These are phyloP conservation scores for Crepidotus variabilis DNA, from an alignment of 768 basidiomycete species.

Conservation along the genomic window DNA sequence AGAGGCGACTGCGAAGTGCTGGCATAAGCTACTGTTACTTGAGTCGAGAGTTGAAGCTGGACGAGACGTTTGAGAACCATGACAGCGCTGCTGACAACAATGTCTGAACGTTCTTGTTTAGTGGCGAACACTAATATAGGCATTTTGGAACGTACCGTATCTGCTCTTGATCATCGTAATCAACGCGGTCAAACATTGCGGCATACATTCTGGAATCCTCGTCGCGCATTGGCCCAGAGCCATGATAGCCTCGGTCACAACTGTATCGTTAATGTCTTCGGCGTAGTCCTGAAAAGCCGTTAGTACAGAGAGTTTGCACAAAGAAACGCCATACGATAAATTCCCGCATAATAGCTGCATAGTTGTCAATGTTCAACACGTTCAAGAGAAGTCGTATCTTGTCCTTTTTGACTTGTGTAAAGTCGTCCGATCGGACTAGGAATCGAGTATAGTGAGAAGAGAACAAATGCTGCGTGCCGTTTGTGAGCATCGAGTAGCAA, in stretches of 20 bases:
- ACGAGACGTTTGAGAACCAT: slow-evolving; percentile 83
- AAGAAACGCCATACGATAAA: slow-evolving; percentile 61
- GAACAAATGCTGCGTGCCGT: slow-evolving; percentile 52
- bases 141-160: slow-evolving; percentile 46
- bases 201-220: slow-evolving; percentile 61
- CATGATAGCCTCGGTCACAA: slow-evolving; percentile 69
- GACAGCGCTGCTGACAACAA: slow-evolving; percentile 76
- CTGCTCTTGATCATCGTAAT: slow-evolving; percentile 77
- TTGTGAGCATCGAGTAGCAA: neutral
- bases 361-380: slow-evolving; percentile 63
- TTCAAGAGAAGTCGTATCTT: slow-evolving; percentile 76
- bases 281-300: slow-evolving; percentile 61
- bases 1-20: slow-evolving; percentile 40
- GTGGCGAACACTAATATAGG: neutral
- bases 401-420: slow-evolving; percentile 58
- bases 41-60: slow-evolving; percentile 52
- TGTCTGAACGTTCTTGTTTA: slow-evolving; percentile 40
- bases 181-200: slow-evolving; percentile 71
- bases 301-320: neutral
- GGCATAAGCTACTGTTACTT: slow-evolving; percentile 21
- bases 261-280: slow-evolving; percentile 68
- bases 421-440: slow-evolving; percentile 66
- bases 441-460: slow-evolving; percentile 61
- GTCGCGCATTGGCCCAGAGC: slow-evolving; percentile 78
- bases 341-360: slow-evolving; percentile 71